Base-by-base conservation (phyloP, 2,329 filamentous ascomycete genomes). In the Arachnopeziza araneosa region DNA sequence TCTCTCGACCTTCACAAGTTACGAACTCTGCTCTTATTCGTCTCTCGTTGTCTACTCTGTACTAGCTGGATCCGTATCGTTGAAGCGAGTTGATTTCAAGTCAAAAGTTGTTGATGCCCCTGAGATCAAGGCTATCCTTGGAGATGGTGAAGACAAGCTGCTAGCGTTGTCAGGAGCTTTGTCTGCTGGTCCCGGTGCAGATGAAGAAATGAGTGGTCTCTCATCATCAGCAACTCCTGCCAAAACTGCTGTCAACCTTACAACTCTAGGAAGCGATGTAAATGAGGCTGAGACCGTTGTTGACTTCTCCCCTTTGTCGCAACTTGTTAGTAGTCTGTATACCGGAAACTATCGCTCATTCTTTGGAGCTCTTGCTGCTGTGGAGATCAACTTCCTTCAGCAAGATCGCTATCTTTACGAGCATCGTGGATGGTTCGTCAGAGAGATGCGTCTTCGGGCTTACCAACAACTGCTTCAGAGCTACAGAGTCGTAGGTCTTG, bases 71-170 rank as follows among this genome's bases (percentile, higher is more conserved):
- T 96, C 93, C 7, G 88, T 98, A 24, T 95, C 93, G 52, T 84
- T 99, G 59, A 96, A 97, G 80, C 89, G 95, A 54, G 91, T 97
- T 36, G 95, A 99, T 76, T 99, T 99, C 84, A 99, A 99, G 82
- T 90, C 90, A 66, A 98, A 98, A 80, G 95, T 99, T 24, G 93
- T 99, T 50, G 95, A 99, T 75, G 95, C 95, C 8, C 93, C 95
- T 14, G 95, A 99, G 78, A 97, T 99, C 78, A 96, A 95, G 78
- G 95, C 95, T 48, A 96, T 99, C 65, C 85, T 99, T 24, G 95
- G 93, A 60, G 88, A 93, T 68, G 88, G 88, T 24, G 90, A 96
- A 69, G 93, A 97, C 72, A 93, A 93, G 76, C 79, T 96, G 58
- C 82, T 91, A 32, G 92, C 91, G 0, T 79, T 97, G 23, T 86